These are phyloP conservation scores for Smithsoniella earleae DNA, from an alignment of 163 green algal genomes.

Conservation along the genomic window DNA sequence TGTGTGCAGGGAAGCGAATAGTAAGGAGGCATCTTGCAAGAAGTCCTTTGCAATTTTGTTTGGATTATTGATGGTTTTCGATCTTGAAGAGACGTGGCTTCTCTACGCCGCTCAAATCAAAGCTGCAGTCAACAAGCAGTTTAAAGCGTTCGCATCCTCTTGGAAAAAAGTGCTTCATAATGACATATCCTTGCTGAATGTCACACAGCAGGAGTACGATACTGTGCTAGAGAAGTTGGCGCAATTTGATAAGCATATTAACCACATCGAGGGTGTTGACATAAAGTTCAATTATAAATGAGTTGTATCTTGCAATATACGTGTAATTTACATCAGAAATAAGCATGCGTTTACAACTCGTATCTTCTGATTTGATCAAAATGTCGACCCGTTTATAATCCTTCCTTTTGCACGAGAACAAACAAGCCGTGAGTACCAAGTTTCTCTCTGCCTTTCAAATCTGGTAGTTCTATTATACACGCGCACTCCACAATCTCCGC, in stretches of 20 bases:
- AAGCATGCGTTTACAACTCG: too few species aligned
- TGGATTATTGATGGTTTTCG: conserved; percentile 25
- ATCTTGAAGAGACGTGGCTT: conserved; percentile 29
- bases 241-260: conserved; percentile 21
- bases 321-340: too few species aligned
- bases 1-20: conserved; percentile 29
- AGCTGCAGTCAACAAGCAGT: conserved; percentile 29
- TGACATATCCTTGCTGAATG: neutral
- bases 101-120: conserved; percentile 14
- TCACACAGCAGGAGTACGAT: conserved; percentile 23
- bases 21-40: conserved; percentile 25
- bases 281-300: conserved; percentile 30
- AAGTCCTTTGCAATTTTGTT: conserved; percentile 29
- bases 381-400: conserved; percentile 36
- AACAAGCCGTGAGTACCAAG: conserved; percentile 58
- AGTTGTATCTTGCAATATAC: too few species aligned
- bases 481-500: conserved; percentile 70
- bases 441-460: conserved; percentile 67
- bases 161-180: conserved; percentile 28
- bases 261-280: conserved; percentile 19
- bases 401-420: conserved; percentile 78
- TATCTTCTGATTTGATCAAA: too few species aligned
- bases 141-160: conserved; percentile 24
- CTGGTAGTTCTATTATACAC: conserved; percentile 82
- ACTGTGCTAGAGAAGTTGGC: conserved; percentile 19